Evolutionary conservation across 2,329 filamentous ascomycete genomes (phyloP).

Genomic region (Epichloe bromicola): DNA sequence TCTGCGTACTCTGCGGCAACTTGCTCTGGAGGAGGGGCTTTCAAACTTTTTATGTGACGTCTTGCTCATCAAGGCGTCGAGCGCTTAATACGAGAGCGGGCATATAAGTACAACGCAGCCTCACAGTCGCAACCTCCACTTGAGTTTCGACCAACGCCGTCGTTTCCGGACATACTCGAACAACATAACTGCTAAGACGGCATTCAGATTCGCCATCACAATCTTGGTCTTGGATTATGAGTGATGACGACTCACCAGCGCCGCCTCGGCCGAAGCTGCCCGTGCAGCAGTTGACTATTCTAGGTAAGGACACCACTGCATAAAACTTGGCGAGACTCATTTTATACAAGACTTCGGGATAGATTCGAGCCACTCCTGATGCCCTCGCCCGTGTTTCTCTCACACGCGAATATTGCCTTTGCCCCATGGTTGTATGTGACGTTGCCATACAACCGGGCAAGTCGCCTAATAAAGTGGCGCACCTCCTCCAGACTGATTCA

Average conservation of each 20-base stretch:
- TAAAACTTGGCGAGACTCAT: not conserved
- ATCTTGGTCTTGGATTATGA: constrained; percentile 2
- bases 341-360: not conserved
- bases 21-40: too few relatives aligned
- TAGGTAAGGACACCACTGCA: constrained; percentile 41
- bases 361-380: not conserved
- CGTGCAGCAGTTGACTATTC: constrained; percentile 60
- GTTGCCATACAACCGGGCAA: not conserved
- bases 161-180: too few relatives aligned
- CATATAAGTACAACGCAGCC: too few relatives aligned
- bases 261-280: constrained; percentile 49
- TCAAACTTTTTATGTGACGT: too few relatives aligned
- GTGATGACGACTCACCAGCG: not conserved
- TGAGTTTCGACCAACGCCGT: too few relatives aligned
- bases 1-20: too few relatives aligned
- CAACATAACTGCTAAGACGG: too few relatives aligned
- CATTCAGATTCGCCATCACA: not conserved
- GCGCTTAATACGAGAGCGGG: too few relatives aligned
- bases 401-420: not conserved
- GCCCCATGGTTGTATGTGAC: not conserved
- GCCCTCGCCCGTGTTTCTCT: too few relatives aligned
- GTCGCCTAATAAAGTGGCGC: not conserved
- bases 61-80: too few relatives aligned
- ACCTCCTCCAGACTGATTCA: too few relatives aligned
- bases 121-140: too few relatives aligned